A percentile compares a stretch with the other conserved stretches of the same genome.
Conservation (phyloP, 352 stramenopile species). For the Blastocystis sp. region DNA sequence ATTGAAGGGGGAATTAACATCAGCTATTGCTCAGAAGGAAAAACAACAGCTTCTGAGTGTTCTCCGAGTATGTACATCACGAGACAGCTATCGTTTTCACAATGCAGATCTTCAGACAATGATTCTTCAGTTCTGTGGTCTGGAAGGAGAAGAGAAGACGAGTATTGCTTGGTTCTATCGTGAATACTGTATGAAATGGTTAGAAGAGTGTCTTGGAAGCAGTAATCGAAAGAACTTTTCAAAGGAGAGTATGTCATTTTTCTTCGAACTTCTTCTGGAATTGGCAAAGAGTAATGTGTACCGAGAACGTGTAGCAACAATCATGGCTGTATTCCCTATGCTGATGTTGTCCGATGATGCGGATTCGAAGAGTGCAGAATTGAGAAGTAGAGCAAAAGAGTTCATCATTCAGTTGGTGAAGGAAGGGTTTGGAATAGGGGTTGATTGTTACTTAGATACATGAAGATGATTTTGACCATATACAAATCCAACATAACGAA, state of each 20-base stretch:
- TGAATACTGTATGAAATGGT: constrained; percentile 42
- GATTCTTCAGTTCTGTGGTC: constrained; percentile 1
- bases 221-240: constrained; percentile 4
- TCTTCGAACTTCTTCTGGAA: constrained; percentile 8
- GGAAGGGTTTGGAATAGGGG: neutral
- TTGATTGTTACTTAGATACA: neutral
- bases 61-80: constrained; percentile 25
- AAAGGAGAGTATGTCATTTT: constrained; percentile 45
- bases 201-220: neutral
- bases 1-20: neutral
- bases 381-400: neutral
- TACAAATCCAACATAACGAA: neutral
- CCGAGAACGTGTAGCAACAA: neutral
- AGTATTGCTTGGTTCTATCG: constrained; percentile 40
- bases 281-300: constrained; percentile 4
- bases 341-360: constrained; percentile 23
- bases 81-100: constrained; percentile 1
- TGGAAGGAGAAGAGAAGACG: neutral
- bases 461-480: neutral
- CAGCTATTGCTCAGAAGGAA: neutral
- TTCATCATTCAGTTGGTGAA: constrained; percentile 30
- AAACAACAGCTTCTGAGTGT: neutral
- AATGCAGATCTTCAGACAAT: neutral
- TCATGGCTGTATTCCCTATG: constrained; percentile 5
- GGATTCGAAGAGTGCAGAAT: neutral